A percentile compares a stretch with the other conserved stretches of the same genome.
These are phyloP conservation scores for Lathyrus tuberosus DNA, from an alignment of 306 rosid species.

Conservation along the genomic window DNA sequence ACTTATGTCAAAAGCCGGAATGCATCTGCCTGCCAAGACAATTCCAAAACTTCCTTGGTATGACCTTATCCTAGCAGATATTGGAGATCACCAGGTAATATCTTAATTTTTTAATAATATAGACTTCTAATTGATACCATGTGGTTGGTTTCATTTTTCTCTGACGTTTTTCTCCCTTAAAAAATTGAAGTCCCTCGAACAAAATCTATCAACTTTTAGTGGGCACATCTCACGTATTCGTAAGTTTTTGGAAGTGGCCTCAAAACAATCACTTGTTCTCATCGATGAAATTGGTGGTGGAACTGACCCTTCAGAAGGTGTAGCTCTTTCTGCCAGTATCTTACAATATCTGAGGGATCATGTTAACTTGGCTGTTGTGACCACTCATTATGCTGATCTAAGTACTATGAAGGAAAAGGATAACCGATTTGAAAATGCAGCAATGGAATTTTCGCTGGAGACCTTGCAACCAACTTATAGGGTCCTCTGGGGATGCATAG, in stretches of 20 bases:
- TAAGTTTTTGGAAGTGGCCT: slow-evolving; percentile 72
- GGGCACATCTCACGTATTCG: slow-evolving; percentile 82
- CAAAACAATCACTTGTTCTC: slow-evolving; percentile 82
- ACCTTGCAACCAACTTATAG: slow-evolving; percentile 82
- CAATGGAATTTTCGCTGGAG: slow-evolving; percentile 80
- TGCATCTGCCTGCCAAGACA: slow-evolving; percentile 86
- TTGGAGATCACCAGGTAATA: slow-evolving; percentile 96
- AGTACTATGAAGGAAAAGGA: slow-evolving; percentile 77
- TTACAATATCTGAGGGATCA: slow-evolving; percentile 76
- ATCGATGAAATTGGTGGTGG: slow-evolving; percentile 96
- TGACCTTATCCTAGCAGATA: slow-evolving; percentile 86
- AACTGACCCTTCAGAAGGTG: slow-evolving; percentile 98
- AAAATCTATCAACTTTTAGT: slow-evolving; percentile 96
- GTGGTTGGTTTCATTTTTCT: slow-evolving; percentile 46
- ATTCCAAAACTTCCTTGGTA: slow-evolving; percentile 91
- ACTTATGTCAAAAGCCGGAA: slow-evolving; percentile 96
- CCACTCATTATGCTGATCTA: slow-evolving; percentile 93
- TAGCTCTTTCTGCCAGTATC: slow-evolving; percentile 91
- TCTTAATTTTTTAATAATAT: slow-evolving; percentile 41
- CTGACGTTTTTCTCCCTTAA: slow-evolving; percentile 54
- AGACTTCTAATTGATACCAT: slow-evolving; percentile 35
- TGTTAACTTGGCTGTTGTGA: slow-evolving; percentile 81
- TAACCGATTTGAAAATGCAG: slow-evolving; percentile 78
- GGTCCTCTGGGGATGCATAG: slow-evolving; percentile 88
- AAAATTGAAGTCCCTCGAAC: slow-evolving; percentile 86